These are phyloP conservation scores for Mollisia scopiformis DNA, from an alignment of 2,329 filamentous ascomycete species.

Conservation along the genomic window DNA sequence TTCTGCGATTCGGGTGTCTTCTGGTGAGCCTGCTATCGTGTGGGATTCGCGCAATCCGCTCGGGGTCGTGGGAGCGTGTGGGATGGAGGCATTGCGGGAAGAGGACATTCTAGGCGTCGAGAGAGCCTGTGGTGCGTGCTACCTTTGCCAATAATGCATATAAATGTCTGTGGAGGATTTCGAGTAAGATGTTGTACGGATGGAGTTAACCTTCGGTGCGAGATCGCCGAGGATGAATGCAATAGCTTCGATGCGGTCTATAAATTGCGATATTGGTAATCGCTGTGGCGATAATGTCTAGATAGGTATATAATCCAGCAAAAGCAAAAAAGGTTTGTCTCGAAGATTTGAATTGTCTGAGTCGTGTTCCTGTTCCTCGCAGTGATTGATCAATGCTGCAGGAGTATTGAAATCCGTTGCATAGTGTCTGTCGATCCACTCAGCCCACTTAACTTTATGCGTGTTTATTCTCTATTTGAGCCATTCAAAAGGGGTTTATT, in stretches of 20 bases:
- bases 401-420: no score
- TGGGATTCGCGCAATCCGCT: slow-evolving; percentile 35
- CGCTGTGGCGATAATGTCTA: background rate
- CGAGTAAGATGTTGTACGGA: background rate
- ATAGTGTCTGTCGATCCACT: background rate
- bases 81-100: slow-evolving; percentile 20
- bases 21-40: slow-evolving; percentile 29
- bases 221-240: background rate
- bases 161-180: background rate
- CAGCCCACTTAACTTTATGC: background rate
- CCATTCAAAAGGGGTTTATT: background rate
- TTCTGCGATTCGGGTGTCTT: slow-evolving; percentile 10
- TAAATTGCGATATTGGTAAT: no score
- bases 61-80: slow-evolving; percentile 32
- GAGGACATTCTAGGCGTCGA: background rate
- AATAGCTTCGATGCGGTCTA: no score
- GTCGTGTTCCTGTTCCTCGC: background rate
- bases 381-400: background rate
- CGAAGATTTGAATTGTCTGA: background rate
- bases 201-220: background rate
- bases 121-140: background rate
- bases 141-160: background rate
- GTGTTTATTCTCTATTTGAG: background rate
- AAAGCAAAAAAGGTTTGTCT: background rate
- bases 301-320: background rate